Evolutionary conservation across 192 early-diverging fungal species (phyloP).

Genomic region (Physocladia obscura): DNA sequence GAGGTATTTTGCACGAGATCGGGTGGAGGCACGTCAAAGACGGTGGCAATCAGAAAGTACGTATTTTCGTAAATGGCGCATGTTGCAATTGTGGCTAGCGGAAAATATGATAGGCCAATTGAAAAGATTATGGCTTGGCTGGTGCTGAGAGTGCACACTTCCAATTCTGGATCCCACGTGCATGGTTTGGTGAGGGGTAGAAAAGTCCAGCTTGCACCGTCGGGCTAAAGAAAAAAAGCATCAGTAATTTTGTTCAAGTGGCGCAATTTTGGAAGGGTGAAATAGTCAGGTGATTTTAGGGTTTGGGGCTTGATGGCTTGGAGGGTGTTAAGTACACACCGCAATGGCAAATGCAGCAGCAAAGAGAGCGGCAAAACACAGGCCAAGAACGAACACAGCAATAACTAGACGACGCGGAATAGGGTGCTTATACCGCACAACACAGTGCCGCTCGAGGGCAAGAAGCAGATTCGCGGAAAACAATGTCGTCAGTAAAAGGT

Average conservation of each 20-base stretch:
- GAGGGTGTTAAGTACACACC: background rate
- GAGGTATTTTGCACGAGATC: background rate
- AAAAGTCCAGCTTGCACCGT: constrained; percentile 1
- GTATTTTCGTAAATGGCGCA: constrained; percentile 18
- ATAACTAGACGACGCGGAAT: background rate
- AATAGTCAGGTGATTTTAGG: no score
- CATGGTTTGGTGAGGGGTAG: constrained; percentile 8
- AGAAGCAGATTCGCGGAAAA: constrained; percentile 11
- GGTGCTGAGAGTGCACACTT: background rate
- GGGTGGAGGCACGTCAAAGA: background rate
- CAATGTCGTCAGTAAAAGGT: background rate
- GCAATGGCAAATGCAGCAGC: background rate
- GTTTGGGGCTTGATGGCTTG: no score
- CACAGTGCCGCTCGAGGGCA: constrained; percentile 19
- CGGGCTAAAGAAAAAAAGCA: background rate
- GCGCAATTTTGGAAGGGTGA: no score
- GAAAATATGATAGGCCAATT: constrained; percentile 1
- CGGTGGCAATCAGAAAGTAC: constrained; percentile 15
- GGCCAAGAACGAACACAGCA: background rate
- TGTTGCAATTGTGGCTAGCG: background rate
- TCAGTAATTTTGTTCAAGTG: background rate
- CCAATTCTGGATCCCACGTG: background rate
- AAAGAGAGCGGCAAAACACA: background rate
- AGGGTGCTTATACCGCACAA: background rate
- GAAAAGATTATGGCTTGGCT: background rate